Evolutionary conservation across 176 grass and related monocot genomes (phyloP).

Genomic region (Dactylis glomerata): DNA sequence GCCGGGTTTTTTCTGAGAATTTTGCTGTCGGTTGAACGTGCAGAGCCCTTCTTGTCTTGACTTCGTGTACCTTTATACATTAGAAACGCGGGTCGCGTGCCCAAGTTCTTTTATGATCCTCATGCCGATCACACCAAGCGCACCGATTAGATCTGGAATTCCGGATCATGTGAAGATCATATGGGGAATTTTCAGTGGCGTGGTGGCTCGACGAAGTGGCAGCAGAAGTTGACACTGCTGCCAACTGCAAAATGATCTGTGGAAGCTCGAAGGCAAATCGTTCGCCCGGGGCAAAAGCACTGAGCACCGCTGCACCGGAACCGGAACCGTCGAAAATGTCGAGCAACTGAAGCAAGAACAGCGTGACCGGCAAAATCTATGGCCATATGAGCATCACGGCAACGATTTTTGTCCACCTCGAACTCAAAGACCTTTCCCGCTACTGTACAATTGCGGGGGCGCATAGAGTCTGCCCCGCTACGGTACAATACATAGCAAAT

Average conservation of each 20-base stretch:
- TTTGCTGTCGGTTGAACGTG: not conserved
- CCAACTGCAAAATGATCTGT: not conserved
- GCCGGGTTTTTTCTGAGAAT: not conserved
- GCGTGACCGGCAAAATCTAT: not conserved
- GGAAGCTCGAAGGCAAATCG: not conserved
- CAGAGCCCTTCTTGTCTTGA: not conserved
- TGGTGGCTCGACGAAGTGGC: not conserved
- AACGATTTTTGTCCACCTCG: not conserved
- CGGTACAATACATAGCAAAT: not conserved
- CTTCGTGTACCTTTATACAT: not conserved
- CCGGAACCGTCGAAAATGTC: too few relatives aligned
- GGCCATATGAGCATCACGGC: not conserved
- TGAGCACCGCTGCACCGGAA: too few relatives aligned
- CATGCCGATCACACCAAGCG: not conserved
- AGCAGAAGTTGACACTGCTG: not conserved
- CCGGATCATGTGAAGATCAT: not conserved
- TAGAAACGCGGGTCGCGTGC: not conserved
- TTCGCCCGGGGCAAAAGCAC: not conserved
- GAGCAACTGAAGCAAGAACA: not conserved
- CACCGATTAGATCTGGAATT: not conserved
- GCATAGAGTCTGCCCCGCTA: constrained; percentile 3
- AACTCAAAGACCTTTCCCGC: not conserved
- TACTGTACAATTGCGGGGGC: not conserved
- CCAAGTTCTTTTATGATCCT: not conserved
- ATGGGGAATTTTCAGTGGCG: not conserved